Percentiles rank a stretch among this genome's conserved stretches.
phyloP scores from a whole-genome alignment of 1,284 basidiomycete genomes.

The Boletus mariae region DNA sequence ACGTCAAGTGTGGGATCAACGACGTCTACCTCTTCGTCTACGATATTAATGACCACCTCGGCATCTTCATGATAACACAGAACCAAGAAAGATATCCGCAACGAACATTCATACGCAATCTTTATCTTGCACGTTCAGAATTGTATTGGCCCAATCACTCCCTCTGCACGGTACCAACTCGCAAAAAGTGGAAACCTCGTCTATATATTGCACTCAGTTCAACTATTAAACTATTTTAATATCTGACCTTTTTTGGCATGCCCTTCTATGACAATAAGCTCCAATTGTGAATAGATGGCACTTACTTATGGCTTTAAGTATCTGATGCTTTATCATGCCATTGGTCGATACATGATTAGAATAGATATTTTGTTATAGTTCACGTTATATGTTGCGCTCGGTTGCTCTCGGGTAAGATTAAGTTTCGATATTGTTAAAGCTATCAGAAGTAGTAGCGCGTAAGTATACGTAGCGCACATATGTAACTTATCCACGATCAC shows the following conservation, averaged over 20 bases:
- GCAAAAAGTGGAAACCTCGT: conserved; percentile 19
- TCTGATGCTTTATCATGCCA: conserved; percentile 6
- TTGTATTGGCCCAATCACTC: conserved; percentile 3
- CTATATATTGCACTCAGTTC: conserved; percentile 29
- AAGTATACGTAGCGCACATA: too few species aligned
- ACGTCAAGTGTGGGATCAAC: conserved; percentile 20
- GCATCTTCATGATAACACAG: conserved; percentile 20
- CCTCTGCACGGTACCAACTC: conserved; percentile 7
- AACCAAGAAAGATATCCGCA: conserved; percentile 10
- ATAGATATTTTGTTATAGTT: conserved; percentile 27
- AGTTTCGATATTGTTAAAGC: not conserved
- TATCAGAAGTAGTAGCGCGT: too few species aligned
- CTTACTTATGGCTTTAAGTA: conserved; percentile 21
- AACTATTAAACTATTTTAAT: conserved; percentile 28
- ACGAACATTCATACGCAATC: conserved; percentile 6
- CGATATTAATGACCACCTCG: conserved; percentile 20
- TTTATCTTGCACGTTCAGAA: conserved; percentile 9
- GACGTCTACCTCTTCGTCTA: conserved; percentile 13
- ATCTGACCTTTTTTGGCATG: conserved; percentile 15
- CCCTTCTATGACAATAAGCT: conserved; percentile 9
- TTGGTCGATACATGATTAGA: conserved; percentile 17
- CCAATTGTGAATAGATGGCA: conserved; percentile 10
- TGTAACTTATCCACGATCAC: not conserved
- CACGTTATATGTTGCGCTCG: conserved; percentile 23
- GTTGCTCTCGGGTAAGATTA: conserved; percentile 11